Percentiles rank a stretch among this genome's conserved stretches.
Conservation (phyloP, 2,329 filamentous ascomycete genomes). For the Cladosporium sp. region DNA sequence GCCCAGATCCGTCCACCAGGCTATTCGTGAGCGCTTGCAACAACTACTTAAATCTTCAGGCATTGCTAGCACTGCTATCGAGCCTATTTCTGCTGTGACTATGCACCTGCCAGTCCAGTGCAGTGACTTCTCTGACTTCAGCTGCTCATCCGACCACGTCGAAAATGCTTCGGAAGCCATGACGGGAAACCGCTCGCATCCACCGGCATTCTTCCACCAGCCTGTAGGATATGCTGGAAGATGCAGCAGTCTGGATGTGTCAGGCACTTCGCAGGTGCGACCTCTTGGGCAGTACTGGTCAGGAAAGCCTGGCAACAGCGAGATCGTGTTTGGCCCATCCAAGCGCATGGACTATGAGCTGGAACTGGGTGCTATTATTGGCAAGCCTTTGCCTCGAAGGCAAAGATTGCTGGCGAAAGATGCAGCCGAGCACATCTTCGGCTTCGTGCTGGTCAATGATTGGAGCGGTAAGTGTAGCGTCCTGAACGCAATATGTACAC, state of each 20-base stretch:
- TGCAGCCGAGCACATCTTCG: constrained; percentile 60
- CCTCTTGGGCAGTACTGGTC: constrained; percentile 49
- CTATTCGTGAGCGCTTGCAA: constrained; percentile 46
- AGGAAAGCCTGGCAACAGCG: constrained; percentile 48
- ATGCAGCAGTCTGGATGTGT: constrained; percentile 55
- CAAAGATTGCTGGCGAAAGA: constrained; percentile 41
- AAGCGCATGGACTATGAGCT: constrained; percentile 52
- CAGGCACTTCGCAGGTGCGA: constrained; percentile 52
- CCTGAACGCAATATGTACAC: background rate
- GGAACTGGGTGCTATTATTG: constrained; percentile 50
- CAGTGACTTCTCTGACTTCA: constrained; percentile 61
- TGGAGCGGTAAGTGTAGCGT: constrained; percentile 47
- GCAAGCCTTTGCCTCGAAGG: constrained; percentile 43
- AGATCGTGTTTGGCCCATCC: constrained; percentile 51
- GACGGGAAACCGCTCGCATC: constrained; percentile 43
- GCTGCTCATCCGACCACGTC: constrained; percentile 54
- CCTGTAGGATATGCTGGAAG: constrained; percentile 58
- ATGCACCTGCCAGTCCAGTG: constrained; percentile 59
- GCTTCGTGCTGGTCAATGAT: constrained; percentile 62
- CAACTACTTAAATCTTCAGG: constrained; percentile 31
- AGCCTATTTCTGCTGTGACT: constrained; percentile 45
- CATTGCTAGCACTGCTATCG: constrained; percentile 32
- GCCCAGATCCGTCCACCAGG: constrained; percentile 36
- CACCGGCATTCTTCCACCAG: constrained; percentile 52
- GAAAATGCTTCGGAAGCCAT: constrained; percentile 52